Evolutionary conservation across 257 asterid genomes (phyloP).

Genomic region (Lycium ferocissimum): DNA sequence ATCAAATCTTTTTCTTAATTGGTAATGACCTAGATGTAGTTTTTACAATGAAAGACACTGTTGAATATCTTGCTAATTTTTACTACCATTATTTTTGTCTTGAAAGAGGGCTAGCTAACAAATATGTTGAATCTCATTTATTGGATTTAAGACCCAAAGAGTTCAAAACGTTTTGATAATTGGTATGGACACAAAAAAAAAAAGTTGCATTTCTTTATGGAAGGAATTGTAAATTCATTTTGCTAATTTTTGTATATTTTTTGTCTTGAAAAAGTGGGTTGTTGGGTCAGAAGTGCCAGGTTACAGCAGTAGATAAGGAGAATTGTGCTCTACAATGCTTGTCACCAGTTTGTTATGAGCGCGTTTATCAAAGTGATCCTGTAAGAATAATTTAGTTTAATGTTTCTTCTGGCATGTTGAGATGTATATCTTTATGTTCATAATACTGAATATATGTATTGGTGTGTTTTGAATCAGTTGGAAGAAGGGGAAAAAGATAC

Average conservation of each 20-base stretch:
- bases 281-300: constrained; percentile 83
- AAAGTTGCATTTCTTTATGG: not conserved
- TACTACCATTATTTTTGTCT: not conserved
- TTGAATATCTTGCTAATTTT: not conserved
- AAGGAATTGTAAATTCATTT: not conserved
- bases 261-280: constrained; percentile 62
- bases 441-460: constrained; percentile 8
- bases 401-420: not conserved
- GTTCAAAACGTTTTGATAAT: not conserved
- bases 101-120: not conserved
- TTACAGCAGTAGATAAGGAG: constrained; percentile 74
- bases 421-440: not conserved
- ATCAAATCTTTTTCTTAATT: not conserved
- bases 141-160: not conserved
- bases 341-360: constrained; percentile 81
- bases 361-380: constrained; percentile 90
- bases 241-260: constrained; percentile 2
- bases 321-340: constrained; percentile 87
- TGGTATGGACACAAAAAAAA: not conserved
- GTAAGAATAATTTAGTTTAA: constrained; percentile 47
- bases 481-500: constrained; percentile 94
- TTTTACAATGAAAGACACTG: not conserved
- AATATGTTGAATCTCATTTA: not conserved
- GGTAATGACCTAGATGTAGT: not conserved
- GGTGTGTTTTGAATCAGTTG: constrained; percentile 57